Base-by-base conservation (phyloP, 306 rosid genomes). In the Dryas octopetala region DNA sequence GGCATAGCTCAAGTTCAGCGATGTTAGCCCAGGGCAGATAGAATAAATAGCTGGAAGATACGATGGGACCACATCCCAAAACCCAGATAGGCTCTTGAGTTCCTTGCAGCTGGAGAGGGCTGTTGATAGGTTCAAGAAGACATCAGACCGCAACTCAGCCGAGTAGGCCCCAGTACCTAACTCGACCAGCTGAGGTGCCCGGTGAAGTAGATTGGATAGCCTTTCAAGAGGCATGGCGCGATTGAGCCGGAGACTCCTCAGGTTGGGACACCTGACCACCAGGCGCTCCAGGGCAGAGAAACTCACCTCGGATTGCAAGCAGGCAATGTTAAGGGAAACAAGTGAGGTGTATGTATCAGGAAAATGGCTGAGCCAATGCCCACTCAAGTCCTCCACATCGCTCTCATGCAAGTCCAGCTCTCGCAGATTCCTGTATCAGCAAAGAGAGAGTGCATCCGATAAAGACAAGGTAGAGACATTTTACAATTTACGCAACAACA, bases 321-420 rank as follows among this genome's bases (percentile, higher is more conserved):
- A 92, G 53, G 96, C 83, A 79, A 96, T 88, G 80, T 96, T 89
- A 15, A 96, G 97, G 45, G 99, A 92, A 51, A 86, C 96, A n/a
- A 96, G 78, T 1, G 97, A 92, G 0, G 97, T 88, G 83, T 89
- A 90, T 0, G 90, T 75, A 86, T 96, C 99, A 23, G 97, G 99
- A 76, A 96, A 96, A 72, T 89, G 91, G 75, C 93, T 90, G 23
- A 92, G 90, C 99, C 99, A 96, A 82, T 90, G 97, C 64, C 99
- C 99, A 68, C 88, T 85, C 58, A 80, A 81, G 76, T 96, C 99
- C 4, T 92, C 99, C 79, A 90, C 93, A 15, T 96, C 97, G 62
- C 97, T 89, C 88, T 96, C 99, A 85, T 85, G 89, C 83, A 96
- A 84, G 77, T 92, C 97, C 80, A 96, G 75, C 85, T 86, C 98